phyloP scores from a whole-genome alignment of 2,329 filamentous ascomycete species.

The Mycosphaerelloides madeirae region DNA sequence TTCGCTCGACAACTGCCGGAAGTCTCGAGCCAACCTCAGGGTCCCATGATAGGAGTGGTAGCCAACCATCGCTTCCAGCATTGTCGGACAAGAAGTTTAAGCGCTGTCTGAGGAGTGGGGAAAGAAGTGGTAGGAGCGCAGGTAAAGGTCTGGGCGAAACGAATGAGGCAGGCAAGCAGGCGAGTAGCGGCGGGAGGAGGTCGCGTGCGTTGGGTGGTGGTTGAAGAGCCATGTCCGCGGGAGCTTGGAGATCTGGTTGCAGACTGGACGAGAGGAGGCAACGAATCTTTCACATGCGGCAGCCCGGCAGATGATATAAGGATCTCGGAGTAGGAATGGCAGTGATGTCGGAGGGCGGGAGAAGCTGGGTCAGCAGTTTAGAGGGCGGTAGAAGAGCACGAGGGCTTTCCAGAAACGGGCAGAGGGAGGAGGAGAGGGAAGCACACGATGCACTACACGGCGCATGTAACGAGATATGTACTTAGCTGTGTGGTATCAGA shows the following conservation, averaged over 20 bases:
- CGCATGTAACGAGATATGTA: too few relatives aligned
- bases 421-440: too few relatives aligned
- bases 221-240: slow-evolving; percentile 44
- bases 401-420: too few relatives aligned
- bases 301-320: too few relatives aligned
- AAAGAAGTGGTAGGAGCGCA: slow-evolving; percentile 56
- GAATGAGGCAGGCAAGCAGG: slow-evolving; percentile 58
- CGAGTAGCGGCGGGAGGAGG: slow-evolving; percentile 58
- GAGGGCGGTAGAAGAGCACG: too few relatives aligned
- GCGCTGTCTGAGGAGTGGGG: slow-evolving; percentile 60
- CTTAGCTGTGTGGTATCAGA: too few relatives aligned
- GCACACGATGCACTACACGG: too few relatives aligned
- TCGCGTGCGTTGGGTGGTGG: slow-evolving; percentile 50
- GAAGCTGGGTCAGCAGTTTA: too few relatives aligned
- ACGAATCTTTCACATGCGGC: too few relatives aligned
- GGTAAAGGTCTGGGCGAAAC: slow-evolving; percentile 57
- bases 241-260: not conserved
- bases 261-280: not conserved
- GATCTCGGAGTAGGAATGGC: too few relatives aligned
- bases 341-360: too few relatives aligned
- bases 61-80: slow-evolving; percentile 53
- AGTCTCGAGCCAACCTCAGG: slow-evolving; percentile 53
- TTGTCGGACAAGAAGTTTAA: slow-evolving; percentile 56
- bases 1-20: slow-evolving; percentile 56
- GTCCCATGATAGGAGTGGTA: slow-evolving; percentile 68